Evolutionary conservation across 495 filamentous ascomycete species (phyloP).

Genomic region (Aspergillus olivimuriae): DNA sequence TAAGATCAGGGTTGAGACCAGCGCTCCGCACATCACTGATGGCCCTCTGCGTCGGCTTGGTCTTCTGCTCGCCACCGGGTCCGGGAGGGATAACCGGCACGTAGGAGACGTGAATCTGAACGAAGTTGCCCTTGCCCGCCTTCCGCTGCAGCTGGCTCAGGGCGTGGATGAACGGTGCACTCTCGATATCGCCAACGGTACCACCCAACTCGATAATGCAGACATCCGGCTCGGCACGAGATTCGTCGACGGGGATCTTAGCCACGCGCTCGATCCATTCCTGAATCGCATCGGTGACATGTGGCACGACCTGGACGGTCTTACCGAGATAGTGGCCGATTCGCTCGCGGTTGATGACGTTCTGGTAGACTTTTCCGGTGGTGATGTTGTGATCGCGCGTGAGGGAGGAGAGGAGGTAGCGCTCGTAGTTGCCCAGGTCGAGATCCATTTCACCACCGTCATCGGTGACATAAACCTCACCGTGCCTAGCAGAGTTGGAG

Average conservation of each 20-base stretch:
- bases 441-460: constrained; percentile 83
- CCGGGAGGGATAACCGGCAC: constrained; percentile 66
- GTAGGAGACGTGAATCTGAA: constrained; percentile 78
- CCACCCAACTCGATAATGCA: constrained; percentile 69
- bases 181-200: constrained; percentile 88
- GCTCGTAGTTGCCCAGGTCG: constrained; percentile 94
- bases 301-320: constrained; percentile 91
- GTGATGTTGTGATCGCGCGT: constrained; percentile 85
- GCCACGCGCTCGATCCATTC: constrained; percentile 90
- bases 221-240: constrained; percentile 76
- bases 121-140: constrained; percentile 72
- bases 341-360: constrained; percentile 76
- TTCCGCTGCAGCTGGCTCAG: constrained; percentile 67
- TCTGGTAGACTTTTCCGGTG: constrained; percentile 89
- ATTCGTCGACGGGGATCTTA: constrained; percentile 80
- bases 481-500: constrained; percentile 40
- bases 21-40: constrained; percentile 74
- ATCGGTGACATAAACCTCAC: constrained; percentile 67
- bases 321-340: constrained; percentile 81
- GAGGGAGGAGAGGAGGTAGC: constrained; percentile 67
- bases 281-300: constrained; percentile 84
- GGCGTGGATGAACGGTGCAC: constrained; percentile 82
- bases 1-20: constrained; percentile 82
- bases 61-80: constrained; percentile 82
- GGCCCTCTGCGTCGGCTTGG: constrained; percentile 90